These are phyloP conservation scores for Parasitella parasitica DNA, from an alignment of 371 early-diverging fungal genomes.

Conservation along the genomic window DNA sequence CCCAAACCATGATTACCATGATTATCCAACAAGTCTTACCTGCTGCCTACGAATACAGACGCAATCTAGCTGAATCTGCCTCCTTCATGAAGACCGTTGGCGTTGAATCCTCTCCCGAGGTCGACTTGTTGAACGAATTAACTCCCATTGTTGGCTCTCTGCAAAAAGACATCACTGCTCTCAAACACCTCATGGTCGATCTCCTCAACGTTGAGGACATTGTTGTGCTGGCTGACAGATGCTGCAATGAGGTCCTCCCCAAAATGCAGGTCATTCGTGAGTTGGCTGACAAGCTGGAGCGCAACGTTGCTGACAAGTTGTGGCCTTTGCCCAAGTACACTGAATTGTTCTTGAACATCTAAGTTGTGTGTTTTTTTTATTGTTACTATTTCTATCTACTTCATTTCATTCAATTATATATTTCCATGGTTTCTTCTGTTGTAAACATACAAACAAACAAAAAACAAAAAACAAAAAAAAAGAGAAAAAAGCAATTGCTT, in stretches of 20 bases:
- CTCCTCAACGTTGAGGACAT: conserved; percentile 59
- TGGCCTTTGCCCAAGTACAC: conserved; percentile 97
- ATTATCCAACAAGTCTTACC: conserved; percentile 86
- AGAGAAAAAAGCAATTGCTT: neutral
- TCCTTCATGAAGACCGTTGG: conserved; percentile 65
- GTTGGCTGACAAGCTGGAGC: conserved; percentile 79
- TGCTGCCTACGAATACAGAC: conserved; percentile 86
- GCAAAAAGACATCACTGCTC: conserved; percentile 52
- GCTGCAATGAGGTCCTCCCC: conserved; percentile 61
- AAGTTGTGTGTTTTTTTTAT: conserved; percentile 12
- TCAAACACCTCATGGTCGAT: conserved; percentile 61
- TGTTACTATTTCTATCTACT: neutral
- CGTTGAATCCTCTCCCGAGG: conserved; percentile 67
- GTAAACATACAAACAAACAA: neutral
- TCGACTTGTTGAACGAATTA: conserved; percentile 64
- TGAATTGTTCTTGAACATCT: conserved; percentile 85
- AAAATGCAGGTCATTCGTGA: conserved; percentile 74
- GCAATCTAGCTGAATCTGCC: conserved; percentile 78
- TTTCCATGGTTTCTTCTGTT: neutral
- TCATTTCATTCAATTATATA: neutral
- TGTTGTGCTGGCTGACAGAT: conserved; percentile 66
- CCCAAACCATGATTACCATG: conserved; percentile 86
- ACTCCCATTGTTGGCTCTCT: conserved; percentile 63
- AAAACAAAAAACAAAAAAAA: neutral
- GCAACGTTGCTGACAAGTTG: conserved; percentile 80